Conservation (phyloP, 345 rosid genomes). For the Camelina sativa region DNA sequence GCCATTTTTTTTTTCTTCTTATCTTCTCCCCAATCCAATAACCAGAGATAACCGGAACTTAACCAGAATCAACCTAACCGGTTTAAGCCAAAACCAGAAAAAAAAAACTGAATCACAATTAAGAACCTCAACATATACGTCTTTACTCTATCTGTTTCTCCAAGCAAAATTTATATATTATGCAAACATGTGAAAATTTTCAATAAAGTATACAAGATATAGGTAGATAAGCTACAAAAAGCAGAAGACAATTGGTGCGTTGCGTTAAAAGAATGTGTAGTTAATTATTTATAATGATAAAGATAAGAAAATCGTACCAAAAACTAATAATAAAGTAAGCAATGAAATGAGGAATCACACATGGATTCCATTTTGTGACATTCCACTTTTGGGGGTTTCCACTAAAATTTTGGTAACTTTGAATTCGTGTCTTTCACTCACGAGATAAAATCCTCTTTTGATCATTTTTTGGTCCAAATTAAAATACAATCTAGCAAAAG, state of each 20-base stretch:
- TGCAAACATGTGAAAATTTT: background rate
- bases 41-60: no score
- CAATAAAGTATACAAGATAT: background rate
- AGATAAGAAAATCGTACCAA: constrained; percentile 1
- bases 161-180: background rate
- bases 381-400: constrained; percentile 36
- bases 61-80: no score
- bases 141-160: background rate
- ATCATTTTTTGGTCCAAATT: background rate
- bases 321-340: constrained; percentile 18
- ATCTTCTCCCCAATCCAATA: no score
- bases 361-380: constrained; percentile 43
- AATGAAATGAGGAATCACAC: constrained; percentile 40
- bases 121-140: background rate
- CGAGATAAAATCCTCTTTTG: constrained; percentile 16
- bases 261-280: constrained; percentile 5
- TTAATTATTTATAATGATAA: constrained; percentile 15
- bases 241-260: constrained; percentile 31
- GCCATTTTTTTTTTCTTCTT: no score
- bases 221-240: constrained; percentile 11
- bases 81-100: no score
- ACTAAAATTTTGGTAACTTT: constrained; percentile 22
- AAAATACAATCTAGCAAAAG: background rate
- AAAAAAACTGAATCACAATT: no score
- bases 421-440: constrained; percentile 32